Evolutionary conservation across 2,329 filamentous ascomycete genomes (phyloP).

Genomic region (Fusarium lyarnte): DNA sequence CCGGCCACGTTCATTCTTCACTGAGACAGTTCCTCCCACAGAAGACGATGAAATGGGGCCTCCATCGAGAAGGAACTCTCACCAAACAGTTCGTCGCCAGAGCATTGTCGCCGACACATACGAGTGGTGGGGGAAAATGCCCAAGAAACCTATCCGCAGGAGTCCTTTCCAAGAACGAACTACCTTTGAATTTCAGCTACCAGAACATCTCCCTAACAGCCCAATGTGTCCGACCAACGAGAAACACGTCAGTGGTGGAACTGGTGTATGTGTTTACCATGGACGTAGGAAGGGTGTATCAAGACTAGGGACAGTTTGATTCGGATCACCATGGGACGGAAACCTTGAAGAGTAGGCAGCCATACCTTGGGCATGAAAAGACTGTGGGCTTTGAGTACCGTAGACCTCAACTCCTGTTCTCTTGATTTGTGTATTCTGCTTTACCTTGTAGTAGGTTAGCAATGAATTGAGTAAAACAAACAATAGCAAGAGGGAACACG

Average conservation of each 20-base stretch:
- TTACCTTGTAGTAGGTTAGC: neutral
- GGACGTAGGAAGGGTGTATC: conserved; percentile 48
- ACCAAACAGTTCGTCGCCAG: conserved; percentile 31
- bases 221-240: conserved; percentile 62
- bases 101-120: conserved; percentile 39
- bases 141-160: conserved; percentile 35
- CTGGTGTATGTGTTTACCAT: conserved; percentile 61
- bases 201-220: conserved; percentile 61
- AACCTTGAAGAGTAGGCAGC: neutral
- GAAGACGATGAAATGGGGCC: conserved; percentile 4
- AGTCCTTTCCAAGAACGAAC: conserved; percentile 21
- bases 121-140: conserved; percentile 52
- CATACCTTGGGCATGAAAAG: neutral
- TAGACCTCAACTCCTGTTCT: neutral
- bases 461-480: neutral
- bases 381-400: neutral
- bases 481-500: neutral
- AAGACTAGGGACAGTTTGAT: neutral
- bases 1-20: conserved; percentile 55
- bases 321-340: neutral
- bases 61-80: conserved; percentile 19
- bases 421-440: neutral
- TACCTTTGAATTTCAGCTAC: conserved; percentile 59
- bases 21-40: conserved; percentile 49
- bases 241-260: conserved; percentile 56